Base-by-base conservation (phyloP, 495 filamentous ascomycete species). In the Astrothelium macrocarpum region DNA sequence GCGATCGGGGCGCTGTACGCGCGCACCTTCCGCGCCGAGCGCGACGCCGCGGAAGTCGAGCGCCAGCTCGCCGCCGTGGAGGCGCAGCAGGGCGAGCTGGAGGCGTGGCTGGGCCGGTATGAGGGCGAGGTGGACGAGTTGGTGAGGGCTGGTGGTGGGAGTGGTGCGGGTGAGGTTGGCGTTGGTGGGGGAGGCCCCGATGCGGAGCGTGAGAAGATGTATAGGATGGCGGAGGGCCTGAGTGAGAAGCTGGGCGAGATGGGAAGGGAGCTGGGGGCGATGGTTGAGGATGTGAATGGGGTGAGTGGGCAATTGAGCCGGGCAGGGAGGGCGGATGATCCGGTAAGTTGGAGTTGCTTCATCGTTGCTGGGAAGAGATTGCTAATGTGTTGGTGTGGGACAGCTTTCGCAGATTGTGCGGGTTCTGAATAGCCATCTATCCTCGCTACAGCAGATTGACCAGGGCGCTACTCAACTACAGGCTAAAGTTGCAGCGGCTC, bases 211-310 rank as follows among this genome's bases (percentile, higher is more conserved):
- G 92, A 97, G 80, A 81, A 87, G 74, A 97, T 93, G 74, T 88
- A 77, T 65, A 63, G 67, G 12, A 66, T 70, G 68, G 94, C 94
- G 12, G 92, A 97, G 79, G 90, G 88, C 74, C 80, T 97, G 53
- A 89, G 89, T 1, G 90, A 95, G 70, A 83, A 85, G 60, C 74
- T 97, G 69, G 90, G 91, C 46, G 89, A 91, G 62, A 95, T 96
- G 88, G 90, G 90, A 74, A 90, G 88, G 73, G 91, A 96, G 73
- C 78, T 97, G 59, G 82, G 81, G 45, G 89, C 87, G 75, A 97
- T 99, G 91, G 96, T 99, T 71, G 91, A 96, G 71, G 94, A 96
- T 75, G 94, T 97, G 71, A 99, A 99, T 71, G 83, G 84, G 63
- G 90, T 91, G 58, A 90, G 87, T 10, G 80, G 87, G 29, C 87